phyloP scores from a whole-genome alignment of 1,284 basidiomycete genomes.

The Trichosporon coremiiforme region DNA sequence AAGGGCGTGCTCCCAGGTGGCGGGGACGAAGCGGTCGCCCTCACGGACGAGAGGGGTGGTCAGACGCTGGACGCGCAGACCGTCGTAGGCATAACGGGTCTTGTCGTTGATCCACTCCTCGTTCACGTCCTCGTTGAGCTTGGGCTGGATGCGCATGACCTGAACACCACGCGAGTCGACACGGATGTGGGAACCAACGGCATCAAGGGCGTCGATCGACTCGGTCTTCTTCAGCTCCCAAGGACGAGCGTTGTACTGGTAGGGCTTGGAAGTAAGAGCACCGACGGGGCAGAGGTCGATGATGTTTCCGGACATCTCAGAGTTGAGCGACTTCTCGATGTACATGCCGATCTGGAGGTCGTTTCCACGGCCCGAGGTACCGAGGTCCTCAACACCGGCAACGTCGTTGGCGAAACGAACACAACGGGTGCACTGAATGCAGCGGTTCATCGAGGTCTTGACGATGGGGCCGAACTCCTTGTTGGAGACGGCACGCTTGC shows the following conservation, averaged over 20 bases:
- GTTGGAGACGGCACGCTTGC: conserved; percentile 97
- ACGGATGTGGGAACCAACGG: conserved; percentile 96
- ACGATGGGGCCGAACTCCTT: conserved; percentile 98
- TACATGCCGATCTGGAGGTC: conserved; percentile 99
- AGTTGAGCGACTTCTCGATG: conserved; percentile 95
- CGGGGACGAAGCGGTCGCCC: conserved; percentile 88
- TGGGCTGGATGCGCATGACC: conserved; percentile 96
- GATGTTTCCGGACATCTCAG: conserved; percentile 96
- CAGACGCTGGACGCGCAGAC: conserved; percentile 91
- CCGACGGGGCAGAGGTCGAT: conserved; percentile 95
- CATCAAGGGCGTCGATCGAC: conserved; percentile 95
- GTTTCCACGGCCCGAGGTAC: conserved; percentile 95
- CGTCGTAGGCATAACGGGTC: conserved; percentile 95
- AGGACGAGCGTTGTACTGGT: conserved; percentile 93
- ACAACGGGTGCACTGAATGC: conserved; percentile 99
- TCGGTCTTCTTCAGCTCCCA: conserved; percentile 99
- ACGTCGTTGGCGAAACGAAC: conserved; percentile 99
- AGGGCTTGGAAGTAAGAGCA: conserved; percentile 96
- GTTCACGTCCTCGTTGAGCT: conserved; percentile 96
- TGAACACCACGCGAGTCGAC: conserved; percentile 93
- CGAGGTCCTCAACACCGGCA: conserved; percentile 95
- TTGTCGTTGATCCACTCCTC: conserved; percentile 99
- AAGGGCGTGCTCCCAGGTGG: conserved; percentile 91
- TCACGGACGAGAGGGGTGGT: conserved; percentile 89
- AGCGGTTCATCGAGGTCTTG: conserved; percentile 99